phyloP scores from a whole-genome alignment of 495 filamentous ascomycete genomes.

The Massariosphaeria phaeospora region DNA sequence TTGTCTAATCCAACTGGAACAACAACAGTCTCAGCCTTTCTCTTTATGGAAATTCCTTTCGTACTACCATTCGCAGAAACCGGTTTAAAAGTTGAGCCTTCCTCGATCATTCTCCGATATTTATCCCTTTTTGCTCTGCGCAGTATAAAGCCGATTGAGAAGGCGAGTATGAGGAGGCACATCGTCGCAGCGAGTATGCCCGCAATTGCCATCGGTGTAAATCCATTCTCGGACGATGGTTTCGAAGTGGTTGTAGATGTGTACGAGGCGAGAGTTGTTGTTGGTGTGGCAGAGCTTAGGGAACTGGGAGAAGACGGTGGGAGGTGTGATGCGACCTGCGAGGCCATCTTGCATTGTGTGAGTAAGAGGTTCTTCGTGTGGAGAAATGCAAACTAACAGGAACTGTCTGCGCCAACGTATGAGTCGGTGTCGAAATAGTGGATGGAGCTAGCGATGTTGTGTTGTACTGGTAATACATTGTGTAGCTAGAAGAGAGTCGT shows the following conservation, averaged over 20 bases:
- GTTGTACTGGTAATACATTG: no score
- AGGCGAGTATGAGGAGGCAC: neutral
- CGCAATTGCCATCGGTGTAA: neutral
- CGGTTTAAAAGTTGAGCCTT: neutral
- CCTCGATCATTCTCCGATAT: conserved; percentile 3
- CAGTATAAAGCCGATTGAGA: neutral
- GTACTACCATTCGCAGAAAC: neutral
- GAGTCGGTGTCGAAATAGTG: no score
- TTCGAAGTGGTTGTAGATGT: neutral
- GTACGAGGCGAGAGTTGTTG: neutral
- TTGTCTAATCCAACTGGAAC: no score
- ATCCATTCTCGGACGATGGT: neutral
- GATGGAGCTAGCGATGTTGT: no score
- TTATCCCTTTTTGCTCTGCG: neutral
- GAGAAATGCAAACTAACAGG: no score
- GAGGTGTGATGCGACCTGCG: no score
- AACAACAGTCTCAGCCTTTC: neutral
- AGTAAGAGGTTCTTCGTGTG: no score
- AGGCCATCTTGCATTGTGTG: no score
- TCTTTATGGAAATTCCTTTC: neutral
- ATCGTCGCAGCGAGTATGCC: neutral
- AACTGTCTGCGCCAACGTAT: no score
- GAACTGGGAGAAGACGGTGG: neutral
- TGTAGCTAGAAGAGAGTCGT: no score
- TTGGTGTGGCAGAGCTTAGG: neutral